Percentiles rank a stretch among this genome's conserved stretches.
Conservation (phyloP, 805 yeast species). For the Ogataea populi-albae region DNA sequence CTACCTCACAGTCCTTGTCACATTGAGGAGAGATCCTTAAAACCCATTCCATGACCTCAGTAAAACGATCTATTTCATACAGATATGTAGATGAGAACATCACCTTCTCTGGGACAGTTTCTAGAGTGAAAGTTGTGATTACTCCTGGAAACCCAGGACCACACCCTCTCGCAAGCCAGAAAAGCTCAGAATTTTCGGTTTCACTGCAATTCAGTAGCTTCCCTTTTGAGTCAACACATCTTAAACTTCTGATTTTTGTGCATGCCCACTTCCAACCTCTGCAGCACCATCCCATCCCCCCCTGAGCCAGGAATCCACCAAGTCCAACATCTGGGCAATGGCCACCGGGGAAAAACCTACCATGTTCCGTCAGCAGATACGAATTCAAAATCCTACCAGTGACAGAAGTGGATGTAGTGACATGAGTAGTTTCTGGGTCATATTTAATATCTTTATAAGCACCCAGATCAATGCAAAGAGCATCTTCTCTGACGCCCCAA, state of each 20-base stretch:
- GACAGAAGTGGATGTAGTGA: conserved; percentile 7
- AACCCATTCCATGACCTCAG: conserved; percentile 9
- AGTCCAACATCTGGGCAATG: conserved; percentile 13
- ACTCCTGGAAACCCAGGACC: conserved; percentile 14
- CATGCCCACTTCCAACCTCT: conserved; percentile 13
- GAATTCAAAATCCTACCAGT: conserved; percentile 5
- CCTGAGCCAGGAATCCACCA: conserved; percentile 12
- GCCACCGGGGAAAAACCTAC: conserved; percentile 10
- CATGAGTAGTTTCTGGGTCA: conserved; percentile 5
- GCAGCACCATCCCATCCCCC: conserved; percentile 14
- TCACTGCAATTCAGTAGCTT: conserved; percentile 8
- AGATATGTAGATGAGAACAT: conserved; percentile 9
- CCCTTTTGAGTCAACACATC: conserved; percentile 8
- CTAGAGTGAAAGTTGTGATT: conserved; percentile 9
- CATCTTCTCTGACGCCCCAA: conserved; percentile 12
- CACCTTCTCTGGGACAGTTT: conserved; percentile 9
- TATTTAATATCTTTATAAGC: conserved; percentile 5
- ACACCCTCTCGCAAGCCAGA: conserved; percentile 13
- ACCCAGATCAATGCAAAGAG: conserved; percentile 8
- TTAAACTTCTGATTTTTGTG: conserved; percentile 8
- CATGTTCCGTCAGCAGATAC: conserved; percentile 3
- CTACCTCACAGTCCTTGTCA: conserved; percentile 10
- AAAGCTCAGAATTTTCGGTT: conserved; percentile 9
- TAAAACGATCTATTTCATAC: conserved; percentile 2
- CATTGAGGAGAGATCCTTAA: conserved; percentile 4